These are phyloP conservation scores for Hibiscus mutabilis DNA, from an alignment of 345 rosid genomes.

Conservation along the genomic window DNA sequence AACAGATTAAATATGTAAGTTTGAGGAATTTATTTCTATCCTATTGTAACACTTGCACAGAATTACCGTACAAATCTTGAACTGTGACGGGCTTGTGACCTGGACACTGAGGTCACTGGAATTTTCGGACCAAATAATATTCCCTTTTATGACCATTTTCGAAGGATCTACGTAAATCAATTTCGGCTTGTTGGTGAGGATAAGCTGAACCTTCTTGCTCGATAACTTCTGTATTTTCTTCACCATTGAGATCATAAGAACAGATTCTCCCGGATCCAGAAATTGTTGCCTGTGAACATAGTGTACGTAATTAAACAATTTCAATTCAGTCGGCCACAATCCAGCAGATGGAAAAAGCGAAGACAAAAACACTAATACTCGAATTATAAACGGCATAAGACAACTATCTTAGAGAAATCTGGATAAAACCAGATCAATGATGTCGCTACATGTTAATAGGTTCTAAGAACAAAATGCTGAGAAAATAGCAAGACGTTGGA, in stretches of 20 bases:
- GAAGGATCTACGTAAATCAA: conserved; percentile 83
- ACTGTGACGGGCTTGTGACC: conserved; percentile 45
- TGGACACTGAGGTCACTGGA: conserved; percentile 79
- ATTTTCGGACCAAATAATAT: conserved; percentile 85
- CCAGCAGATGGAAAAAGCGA: too few relatives aligned
- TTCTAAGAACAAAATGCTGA: background rate
- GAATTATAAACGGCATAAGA: too few relatives aligned
- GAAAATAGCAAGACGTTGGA: conserved; percentile 12
- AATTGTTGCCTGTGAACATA: conserved; percentile 69
- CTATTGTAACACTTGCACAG: background rate
- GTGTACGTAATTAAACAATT: too few relatives aligned
- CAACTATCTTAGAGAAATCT: too few relatives aligned
- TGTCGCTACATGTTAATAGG: too few relatives aligned
- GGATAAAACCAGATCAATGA: too few relatives aligned
- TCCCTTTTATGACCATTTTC: conserved; percentile 70
- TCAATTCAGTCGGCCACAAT: too few relatives aligned
- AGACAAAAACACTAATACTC: too few relatives aligned
- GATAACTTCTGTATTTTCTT: conserved; percentile 87
- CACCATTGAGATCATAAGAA: conserved; percentile 91
- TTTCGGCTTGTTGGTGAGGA: conserved; percentile 39
- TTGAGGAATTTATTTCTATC: background rate
- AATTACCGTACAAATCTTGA: conserved; percentile 88
- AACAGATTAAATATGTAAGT: too few relatives aligned
- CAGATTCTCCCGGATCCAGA: conserved; percentile 92
- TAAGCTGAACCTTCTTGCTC: conserved; percentile 92